Base-by-base conservation (phyloP, 148 eudicot species). In the Rhododendron kiyosumense region DNA sequence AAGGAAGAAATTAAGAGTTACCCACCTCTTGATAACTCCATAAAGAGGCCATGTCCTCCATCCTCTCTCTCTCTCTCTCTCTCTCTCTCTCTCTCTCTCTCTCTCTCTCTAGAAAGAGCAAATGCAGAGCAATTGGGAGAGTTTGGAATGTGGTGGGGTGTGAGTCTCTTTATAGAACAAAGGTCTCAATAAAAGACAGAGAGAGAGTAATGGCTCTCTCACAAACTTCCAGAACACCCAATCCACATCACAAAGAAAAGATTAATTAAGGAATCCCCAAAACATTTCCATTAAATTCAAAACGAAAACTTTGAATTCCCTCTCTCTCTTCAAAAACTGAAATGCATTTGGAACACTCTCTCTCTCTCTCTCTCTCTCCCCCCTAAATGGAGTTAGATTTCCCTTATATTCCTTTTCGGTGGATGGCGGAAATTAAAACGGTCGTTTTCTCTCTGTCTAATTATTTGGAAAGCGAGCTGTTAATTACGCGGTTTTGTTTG, bases 21-120 rank as follows among this genome's bases (percentile, higher is more conserved):
- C 89, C 85, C 86, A 94, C 98, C 94, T 94, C 96, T 85, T 89
- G 93, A 81, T 90, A 88, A 83, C 75, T 81, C 94, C 93, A 94
- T 22, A 93, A 57, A 86, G 89, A 88, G 63, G 86, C 87, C 81
- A 92, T 67, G 28, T 93, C 93, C 41, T 89, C 95, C 95, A 94
- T 59, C n/a, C 18, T 92, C 67, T 88, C 85, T 71, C 28, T 71
- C 46, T 51, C 51, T 77, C 36, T 48, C 77, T 77, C 57, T 28
- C 26, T 17, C 73, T n/a, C n/a, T n/a, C n/a, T n/a, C n/a, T n/a
- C n/a, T n/a, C 0, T 74, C 49, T 22, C 48, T 86, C 81, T 32
- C 32, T 82, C 22, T 78, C 52, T 32, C 43, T 74, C 22, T 73
- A 81, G 57, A 52, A 80, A 71, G 69, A 45, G 83, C 61, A 57